Conservation (phyloP, 2,329 filamentous ascomycete species). For the Fusarium sp. region DNA sequence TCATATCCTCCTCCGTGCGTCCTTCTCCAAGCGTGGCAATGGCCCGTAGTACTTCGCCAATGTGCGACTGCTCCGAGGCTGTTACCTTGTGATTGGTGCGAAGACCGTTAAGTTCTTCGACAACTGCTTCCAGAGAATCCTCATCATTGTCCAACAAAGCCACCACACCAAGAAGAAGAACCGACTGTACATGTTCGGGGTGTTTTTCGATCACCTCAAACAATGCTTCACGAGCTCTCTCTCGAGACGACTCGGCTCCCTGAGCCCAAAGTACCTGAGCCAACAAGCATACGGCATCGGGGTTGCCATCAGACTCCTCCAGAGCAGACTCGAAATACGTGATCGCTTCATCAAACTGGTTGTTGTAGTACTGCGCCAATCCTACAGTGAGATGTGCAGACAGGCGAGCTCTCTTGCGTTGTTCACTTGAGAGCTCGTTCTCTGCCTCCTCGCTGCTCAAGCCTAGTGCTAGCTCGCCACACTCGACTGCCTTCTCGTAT, state of each 20-base stretch:
- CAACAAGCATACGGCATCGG: conserved; percentile 86
- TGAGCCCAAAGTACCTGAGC: conserved; percentile 95
- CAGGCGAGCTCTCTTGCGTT: conserved; percentile 75
- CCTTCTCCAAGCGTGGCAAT: conserved; percentile 68
- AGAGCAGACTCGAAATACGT: conserved; percentile 82
- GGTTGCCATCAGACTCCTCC: conserved; percentile 76
- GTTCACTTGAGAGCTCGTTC: conserved; percentile 69
- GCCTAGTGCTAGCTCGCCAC: conserved; percentile 81
- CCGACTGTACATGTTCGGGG: conserved; percentile 78
- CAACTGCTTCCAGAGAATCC: conserved; percentile 82
- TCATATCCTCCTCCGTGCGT: conserved; percentile 57
- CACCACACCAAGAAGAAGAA: conserved; percentile 84
- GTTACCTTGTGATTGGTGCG: conserved; percentile 72
- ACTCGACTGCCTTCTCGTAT: conserved; percentile 76
- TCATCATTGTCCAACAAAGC: conserved; percentile 81
- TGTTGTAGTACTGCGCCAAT: conserved; percentile 78
- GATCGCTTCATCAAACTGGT: conserved; percentile 73
- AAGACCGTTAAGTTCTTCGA: conserved; percentile 76
- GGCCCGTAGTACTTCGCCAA: conserved; percentile 78
- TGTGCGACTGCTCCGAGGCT: conserved; percentile 69
- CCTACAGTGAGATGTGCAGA: conserved; percentile 88
- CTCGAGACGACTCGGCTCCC: conserved; percentile 75
- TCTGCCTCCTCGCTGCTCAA: conserved; percentile 77
- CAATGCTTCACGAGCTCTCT: conserved; percentile 79
- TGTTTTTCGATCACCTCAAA: conserved; percentile 80